A percentile compares a stretch with the other conserved stretches of the same genome.
Conservation (phyloP, 73 alveolate species). For the Diophrys appendiculata region DNA sequence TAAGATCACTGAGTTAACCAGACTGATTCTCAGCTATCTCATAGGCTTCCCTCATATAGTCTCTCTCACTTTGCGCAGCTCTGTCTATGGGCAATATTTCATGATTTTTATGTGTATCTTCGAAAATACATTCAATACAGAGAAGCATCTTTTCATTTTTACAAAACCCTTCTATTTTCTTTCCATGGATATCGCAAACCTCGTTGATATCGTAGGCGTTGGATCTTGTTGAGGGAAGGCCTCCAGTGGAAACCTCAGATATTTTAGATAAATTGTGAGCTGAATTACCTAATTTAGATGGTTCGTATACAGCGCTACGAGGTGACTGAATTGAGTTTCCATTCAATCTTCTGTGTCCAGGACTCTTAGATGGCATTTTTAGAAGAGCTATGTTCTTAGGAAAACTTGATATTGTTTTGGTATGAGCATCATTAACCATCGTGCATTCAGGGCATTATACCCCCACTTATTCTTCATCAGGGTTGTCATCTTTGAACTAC, state of each 20-base stretch:
- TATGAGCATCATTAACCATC: neutral
- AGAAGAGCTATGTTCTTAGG: conserved; percentile 16
- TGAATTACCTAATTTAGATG: too few species aligned
- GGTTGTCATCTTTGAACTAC: neutral
- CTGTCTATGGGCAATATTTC: conserved; percentile 4
- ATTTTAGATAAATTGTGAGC: too few species aligned
- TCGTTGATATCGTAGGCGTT: too few species aligned
- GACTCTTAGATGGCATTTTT: neutral
- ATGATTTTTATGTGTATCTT: conserved; percentile 26
- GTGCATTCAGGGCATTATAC: conserved; percentile 5
- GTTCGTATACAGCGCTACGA: neutral
- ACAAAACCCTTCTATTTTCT: conserved; percentile 69
- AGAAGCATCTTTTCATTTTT: conserved; percentile 60
- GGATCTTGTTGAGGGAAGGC: conserved; percentile 2
- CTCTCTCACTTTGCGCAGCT: conserved; percentile 22
- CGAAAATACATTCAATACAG: conserved; percentile 74
- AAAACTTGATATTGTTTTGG: neutral
- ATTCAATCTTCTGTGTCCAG: neutral
- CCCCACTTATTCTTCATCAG: neutral
- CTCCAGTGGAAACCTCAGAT: neutral
- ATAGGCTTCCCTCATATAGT: conserved; percentile 6
- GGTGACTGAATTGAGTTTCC: neutral
- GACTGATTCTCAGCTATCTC: conserved; percentile 9
- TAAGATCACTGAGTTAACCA: conserved; percentile 2
- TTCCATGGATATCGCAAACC: conserved; percentile 52